These are phyloP conservation scores for Linnemannia hyalina DNA, from an alignment of 192 early-diverging fungal genomes.

Conservation along the genomic window DNA sequence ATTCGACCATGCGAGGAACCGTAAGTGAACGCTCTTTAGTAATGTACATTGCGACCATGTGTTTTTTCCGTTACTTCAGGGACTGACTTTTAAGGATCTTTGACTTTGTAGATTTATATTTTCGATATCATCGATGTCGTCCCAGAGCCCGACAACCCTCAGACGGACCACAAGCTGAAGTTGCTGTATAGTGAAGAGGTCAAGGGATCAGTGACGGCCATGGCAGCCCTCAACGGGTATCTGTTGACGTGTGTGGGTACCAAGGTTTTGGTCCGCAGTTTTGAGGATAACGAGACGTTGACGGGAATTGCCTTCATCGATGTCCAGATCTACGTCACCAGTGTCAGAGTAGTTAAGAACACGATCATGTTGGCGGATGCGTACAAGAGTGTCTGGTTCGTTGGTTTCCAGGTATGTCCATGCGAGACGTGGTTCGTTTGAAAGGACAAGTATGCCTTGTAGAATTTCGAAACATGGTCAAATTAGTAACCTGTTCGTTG, in stretches of 20 bases:
- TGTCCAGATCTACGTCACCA: conserved; percentile 90
- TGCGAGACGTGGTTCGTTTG: no score
- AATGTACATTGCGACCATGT: no score
- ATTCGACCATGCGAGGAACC: conserved; percentile 87
- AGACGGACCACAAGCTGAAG: conserved; percentile 94
- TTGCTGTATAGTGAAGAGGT: conserved; percentile 85
- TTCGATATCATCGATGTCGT: conserved; percentile 98
- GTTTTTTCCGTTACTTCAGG: neutral
- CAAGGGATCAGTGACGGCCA: conserved; percentile 87
- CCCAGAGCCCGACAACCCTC: conserved; percentile 93
- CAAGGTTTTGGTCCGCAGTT: conserved; percentile 88
- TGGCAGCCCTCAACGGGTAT: conserved; percentile 89
- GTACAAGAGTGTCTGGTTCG: conserved; percentile 88
- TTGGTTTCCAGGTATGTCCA: conserved; percentile 85
- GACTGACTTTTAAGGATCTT: neutral
- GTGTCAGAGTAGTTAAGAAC: conserved; percentile 86
- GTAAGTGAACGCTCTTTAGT: conserved; percentile 56
- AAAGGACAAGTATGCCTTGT: no score
- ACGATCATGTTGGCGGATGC: conserved; percentile 91
- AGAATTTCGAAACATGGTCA: neutral
- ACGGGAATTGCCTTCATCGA: conserved; percentile 96
- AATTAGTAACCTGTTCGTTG: neutral
- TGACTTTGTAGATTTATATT: conserved; percentile 75
- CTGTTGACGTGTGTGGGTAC: conserved; percentile 89
- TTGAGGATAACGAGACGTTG: conserved; percentile 85